Evolutionary conservation across 306 rosid species (phyloP).

Genomic region (Myrica gale): DNA sequence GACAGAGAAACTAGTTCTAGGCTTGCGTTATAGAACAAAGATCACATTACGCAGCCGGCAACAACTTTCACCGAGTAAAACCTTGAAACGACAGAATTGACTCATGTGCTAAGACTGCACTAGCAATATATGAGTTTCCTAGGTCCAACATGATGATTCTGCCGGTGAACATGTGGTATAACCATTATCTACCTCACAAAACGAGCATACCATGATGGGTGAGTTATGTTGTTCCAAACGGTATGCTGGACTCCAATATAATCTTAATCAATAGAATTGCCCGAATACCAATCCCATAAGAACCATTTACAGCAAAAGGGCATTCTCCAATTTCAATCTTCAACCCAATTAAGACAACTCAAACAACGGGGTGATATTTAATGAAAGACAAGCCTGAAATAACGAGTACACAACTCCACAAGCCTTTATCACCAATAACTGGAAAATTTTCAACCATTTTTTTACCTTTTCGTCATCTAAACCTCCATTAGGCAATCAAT

Average conservation of each 20-base stretch:
- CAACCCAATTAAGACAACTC: not conserved
- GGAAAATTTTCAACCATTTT: not conserved
- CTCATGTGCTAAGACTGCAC: not conserved
- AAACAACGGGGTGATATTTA: not conserved
- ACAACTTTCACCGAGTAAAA: not conserved
- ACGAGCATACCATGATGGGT: not conserved
- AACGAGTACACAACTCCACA: not conserved
- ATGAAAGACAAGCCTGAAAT: not conserved
- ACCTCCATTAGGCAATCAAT: not conserved
- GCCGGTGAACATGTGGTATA: not conserved
- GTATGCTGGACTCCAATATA: no score
- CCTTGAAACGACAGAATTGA: not conserved
- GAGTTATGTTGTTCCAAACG: not conserved
- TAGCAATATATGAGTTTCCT: not conserved
- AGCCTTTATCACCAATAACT: not conserved
- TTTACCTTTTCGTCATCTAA: no score
- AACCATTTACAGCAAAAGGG: not conserved
- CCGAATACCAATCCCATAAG: not conserved
- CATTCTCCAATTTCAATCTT: not conserved
- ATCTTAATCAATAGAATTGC: not conserved
- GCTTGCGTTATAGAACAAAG: not conserved
- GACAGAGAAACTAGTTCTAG: not conserved
- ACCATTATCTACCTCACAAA: not conserved
- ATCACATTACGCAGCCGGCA: not conserved
- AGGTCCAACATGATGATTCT: not conserved